Evolutionary conservation across 345 rosid genomes (phyloP).

Genomic region (Trapa bicornis): DNA sequence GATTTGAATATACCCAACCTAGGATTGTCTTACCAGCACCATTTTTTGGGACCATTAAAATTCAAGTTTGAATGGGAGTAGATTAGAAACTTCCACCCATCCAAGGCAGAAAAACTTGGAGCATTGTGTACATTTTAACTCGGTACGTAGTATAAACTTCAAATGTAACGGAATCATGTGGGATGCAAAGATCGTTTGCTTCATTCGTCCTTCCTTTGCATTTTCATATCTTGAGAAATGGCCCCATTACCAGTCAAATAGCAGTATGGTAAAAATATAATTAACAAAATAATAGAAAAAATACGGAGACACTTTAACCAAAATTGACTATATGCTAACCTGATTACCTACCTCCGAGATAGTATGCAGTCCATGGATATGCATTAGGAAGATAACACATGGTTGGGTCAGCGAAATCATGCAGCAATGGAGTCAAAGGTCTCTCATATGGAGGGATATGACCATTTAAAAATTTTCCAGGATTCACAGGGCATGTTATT

Average conservation of each 20-base stretch:
- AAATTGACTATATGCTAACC: background rate
- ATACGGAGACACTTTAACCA: background rate
- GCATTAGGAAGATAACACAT: conserved; percentile 25
- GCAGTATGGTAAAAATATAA: conserved; percentile 15
- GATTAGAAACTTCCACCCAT: too few species aligned
- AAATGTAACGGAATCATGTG: background rate
- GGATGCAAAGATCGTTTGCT: background rate
- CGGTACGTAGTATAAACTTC: background rate
- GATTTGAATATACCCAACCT: too few species aligned
- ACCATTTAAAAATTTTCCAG: conserved; percentile 19
- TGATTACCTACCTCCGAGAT: conserved; percentile 24
- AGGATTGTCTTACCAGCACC: too few species aligned
- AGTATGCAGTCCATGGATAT: conserved; percentile 20
- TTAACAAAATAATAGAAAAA: background rate
- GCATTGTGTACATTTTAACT: too few species aligned
- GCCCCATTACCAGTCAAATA: conserved; percentile 42
- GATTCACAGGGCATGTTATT: conserved; percentile 42
- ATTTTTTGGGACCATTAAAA: too few species aligned
- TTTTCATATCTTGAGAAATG: conserved; percentile 46
- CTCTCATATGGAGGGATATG: conserved; percentile 26
- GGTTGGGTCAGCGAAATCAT: conserved; percentile 24
- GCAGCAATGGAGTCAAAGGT: conserved; percentile 20
- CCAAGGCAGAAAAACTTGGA: too few species aligned
- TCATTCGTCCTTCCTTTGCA: conserved; percentile 31
- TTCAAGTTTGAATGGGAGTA: too few species aligned